Evolutionary conservation across 352 stramenopile species (phyloP), one percentile per base, ranked within the genome.

Genomic region (Globisporangium echinulatum): DNA sequence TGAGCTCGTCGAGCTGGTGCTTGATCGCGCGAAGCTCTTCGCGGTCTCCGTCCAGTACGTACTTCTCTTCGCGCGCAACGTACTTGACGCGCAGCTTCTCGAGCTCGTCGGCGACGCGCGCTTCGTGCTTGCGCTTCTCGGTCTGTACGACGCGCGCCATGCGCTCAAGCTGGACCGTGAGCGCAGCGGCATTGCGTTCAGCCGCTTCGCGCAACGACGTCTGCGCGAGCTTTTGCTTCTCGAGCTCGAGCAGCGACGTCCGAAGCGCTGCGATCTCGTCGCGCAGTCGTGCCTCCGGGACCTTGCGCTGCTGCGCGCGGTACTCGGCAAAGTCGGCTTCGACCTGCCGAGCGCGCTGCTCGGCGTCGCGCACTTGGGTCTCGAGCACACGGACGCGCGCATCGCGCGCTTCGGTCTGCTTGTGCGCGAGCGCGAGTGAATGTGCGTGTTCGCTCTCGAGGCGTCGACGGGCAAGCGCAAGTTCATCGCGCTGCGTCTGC

Each of bases 51-150:
- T 91, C 81, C 19, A 94, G 59, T 7, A 92, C 81, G 54, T 83
- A 91, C 44, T 77, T 84, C 56, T 94, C 85, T 58, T 94, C 85
- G 3, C 81, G 75, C 17, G 82, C 85, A 13, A 89, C 72, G 39
- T 92, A 92, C 49, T 91, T 91, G 36, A 94, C 63, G 5, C 82
- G 77, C 33, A 94, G 68, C 51, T 91, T 90, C 48, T 94, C 85
- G 54, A 94, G 54, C 33, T 94, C 85, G 36, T 90, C 79, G 4
- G 78, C 65, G 6, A 77, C 76, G 1, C 71, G 71, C 9, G 62
- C 63, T 56, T 92, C 79, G 36, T 88, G 75, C 54, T 87, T 88
- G 49, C 85, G 85, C 39, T 86, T 90, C 50, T 94, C 85, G 40
- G 64, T 54, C 49, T 77, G 62, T 15, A 94, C 64, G 11, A 86